Base-by-base conservation (phyloP, 2,329 filamentous ascomycete species). In the Lojkania enalia region DNA sequence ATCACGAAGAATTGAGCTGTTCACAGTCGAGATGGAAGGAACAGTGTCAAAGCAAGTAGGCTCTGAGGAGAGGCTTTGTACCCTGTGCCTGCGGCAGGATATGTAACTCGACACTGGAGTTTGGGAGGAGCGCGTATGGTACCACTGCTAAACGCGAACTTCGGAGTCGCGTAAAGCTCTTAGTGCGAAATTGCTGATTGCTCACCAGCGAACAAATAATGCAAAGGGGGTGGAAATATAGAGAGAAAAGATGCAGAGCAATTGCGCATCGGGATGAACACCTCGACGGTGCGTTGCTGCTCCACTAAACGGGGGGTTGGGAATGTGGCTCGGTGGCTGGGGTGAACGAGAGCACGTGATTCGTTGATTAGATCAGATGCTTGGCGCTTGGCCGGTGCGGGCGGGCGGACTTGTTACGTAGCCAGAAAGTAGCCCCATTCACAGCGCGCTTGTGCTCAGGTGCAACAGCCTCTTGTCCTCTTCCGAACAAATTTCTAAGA, bases 351-450 rank as follows among this genome's bases (percentile, higher is more conserved):
- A 9, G 30, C 9, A 11, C 30, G 21, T 27, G 35, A 35, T 35
- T 21, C 41, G 16, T 14, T 21, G 49, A 49, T 52, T 44, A 44
- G 46, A 47, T 46, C 38, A 38, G n/a, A 9, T 40, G 30, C n/a
- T n/a, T n/a, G n/a, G 29, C 31, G 31, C 50, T 56, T 54, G 48
- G 55, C 51, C 13, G 21, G 15, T 21, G 35, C 9, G 14, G 30
- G 11, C 21, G n/a, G 16, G 45, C 51, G 47, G 55, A 58, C 40
- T 47, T 38, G 60, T 57, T 60, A 64, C 62, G 62, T 66, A 60
- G 61, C 61, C 53, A 56, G 43, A 58, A 41, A 44, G n/a, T n/a
- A 4, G n/a, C n/a, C n/a, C n/a, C n/a, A n/a, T n/a, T n/a, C n/a
- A n/a, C n/a, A n/a, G n/a, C n/a, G n/a, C n/a, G n/a, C n/a, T n/a